phyloP scores from a whole-genome alignment of 129 eudicot genomes.

The Flaveria linearis region DNA sequence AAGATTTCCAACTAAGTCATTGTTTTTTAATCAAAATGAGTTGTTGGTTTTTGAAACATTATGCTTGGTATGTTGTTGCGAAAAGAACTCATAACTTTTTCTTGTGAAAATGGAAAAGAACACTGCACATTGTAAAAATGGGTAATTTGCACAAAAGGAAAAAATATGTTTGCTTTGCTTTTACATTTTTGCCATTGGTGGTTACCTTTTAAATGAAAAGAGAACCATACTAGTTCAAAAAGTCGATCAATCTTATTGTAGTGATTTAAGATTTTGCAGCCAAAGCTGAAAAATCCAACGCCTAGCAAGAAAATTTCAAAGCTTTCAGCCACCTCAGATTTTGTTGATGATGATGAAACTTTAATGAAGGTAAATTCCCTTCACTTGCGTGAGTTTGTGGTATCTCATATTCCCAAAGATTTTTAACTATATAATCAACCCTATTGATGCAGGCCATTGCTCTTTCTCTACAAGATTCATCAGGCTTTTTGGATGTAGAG shows the following conservation, averaged over 20 bases:
- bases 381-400: conserved; percentile 19
- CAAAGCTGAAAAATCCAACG: conserved; percentile 43
- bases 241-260: neutral
- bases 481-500: conserved; percentile 43
- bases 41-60: conserved; percentile 11
- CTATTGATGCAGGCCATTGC: conserved; percentile 79
- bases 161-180: neutral
- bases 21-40: neutral
- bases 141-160: neutral
- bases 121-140: neutral
- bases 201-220: too few relatives aligned
- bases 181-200: neutral
- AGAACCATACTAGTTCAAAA: neutral
- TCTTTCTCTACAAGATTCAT: conserved; percentile 77
- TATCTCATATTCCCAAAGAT: conserved; percentile 16
- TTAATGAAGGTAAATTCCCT: conserved; percentile 54
- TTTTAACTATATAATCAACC: neutral
- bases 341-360: conserved; percentile 73
- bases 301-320: conserved; percentile 54
- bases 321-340: conserved; percentile 32
- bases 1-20: neutral
- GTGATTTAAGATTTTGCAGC: conserved; percentile 32
- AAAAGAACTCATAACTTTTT: too few relatives aligned
- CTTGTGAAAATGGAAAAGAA: neutral
- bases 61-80: neutral